Evolutionary conservation across 176 grass and related monocot species (phyloP).

Genomic region (Canna indica): DNA sequence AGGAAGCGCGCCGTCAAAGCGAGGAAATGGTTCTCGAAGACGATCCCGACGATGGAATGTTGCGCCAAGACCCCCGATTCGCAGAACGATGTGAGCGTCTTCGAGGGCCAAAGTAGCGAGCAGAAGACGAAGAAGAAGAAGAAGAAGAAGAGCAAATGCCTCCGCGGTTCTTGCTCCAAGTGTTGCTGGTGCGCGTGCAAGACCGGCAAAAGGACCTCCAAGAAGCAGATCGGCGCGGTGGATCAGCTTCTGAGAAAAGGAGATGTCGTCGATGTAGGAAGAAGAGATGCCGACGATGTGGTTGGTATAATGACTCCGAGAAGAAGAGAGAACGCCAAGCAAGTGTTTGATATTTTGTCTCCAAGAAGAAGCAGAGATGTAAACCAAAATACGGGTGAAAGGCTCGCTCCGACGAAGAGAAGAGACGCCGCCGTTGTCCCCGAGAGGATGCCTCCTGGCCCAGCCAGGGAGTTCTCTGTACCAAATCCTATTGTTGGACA

Average conservation of each 20-base stretch:
- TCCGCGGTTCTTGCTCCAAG: neutral
- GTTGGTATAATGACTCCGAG: neutral
- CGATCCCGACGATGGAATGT: neutral
- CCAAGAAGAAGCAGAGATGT: neutral
- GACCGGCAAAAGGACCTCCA: neutral
- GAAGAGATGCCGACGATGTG: neutral
- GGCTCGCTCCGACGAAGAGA: neutral
- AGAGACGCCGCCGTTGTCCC: neutral
- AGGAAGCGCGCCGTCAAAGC: neutral
- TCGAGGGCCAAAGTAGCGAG: neutral
- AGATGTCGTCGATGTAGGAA: neutral
- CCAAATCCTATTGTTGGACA: conserved; percentile 3
- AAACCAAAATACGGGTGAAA: neutral
- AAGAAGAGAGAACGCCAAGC: neutral
- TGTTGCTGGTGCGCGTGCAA: neutral
- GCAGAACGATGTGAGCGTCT: neutral
- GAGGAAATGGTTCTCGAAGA: neutral
- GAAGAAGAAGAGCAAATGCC: neutral
- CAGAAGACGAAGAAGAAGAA: neutral
- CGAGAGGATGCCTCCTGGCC: neutral
- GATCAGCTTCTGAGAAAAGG: neutral
- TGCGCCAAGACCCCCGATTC: neutral
- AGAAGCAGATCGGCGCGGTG: neutral
- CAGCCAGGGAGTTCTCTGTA: conserved; percentile 6
- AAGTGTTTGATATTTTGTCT: neutral